These are phyloP conservation scores for Apiospora saccharicola DNA, from an alignment of 2,329 filamentous ascomycete genomes.

Conservation along the genomic window DNA sequence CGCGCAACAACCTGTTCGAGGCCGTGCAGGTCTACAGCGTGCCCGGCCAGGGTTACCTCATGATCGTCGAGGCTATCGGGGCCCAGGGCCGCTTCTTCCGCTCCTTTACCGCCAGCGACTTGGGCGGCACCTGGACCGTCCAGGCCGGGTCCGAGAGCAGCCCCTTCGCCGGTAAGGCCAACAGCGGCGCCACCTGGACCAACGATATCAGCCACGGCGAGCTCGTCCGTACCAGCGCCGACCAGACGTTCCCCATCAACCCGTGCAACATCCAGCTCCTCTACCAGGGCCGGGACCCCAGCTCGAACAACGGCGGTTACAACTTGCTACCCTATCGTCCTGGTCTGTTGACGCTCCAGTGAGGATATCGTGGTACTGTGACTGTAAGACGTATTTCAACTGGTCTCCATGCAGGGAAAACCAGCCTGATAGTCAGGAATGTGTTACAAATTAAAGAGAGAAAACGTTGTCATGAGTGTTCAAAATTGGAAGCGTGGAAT, in stretches of 20 bases:
- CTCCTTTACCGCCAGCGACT: constrained; percentile 66
- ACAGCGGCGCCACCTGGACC: constrained; percentile 70
- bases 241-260: constrained; percentile 70
- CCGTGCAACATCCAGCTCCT: constrained; percentile 70
- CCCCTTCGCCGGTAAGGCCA: constrained; percentile 73
- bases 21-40: constrained; percentile 72
- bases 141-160: constrained; percentile 61
- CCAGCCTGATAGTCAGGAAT: too few relatives aligned
- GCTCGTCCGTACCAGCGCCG: constrained; percentile 60
- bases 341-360: constrained; percentile 58
- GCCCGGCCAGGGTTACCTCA: constrained; percentile 64
- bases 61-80: constrained; percentile 72
- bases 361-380: too few relatives aligned
- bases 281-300: constrained; percentile 65
- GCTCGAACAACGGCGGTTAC: constrained; percentile 53
- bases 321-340: constrained; percentile 60
- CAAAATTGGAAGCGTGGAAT: not conserved
- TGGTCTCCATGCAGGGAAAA: too few relatives aligned
- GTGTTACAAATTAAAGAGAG: constrained; percentile 26
- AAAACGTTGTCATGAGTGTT: not conserved
- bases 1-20: constrained; percentile 67
- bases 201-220: constrained; percentile 74
- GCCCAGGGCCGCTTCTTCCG: constrained; percentile 68
- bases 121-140: constrained; percentile 64
- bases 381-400: too few relatives aligned